Evolutionary conservation across 2,329 filamentous ascomycete species (phyloP), one percentile per base, ranked within the genome.

Genomic region (Aspergillus japonicus): DNA sequence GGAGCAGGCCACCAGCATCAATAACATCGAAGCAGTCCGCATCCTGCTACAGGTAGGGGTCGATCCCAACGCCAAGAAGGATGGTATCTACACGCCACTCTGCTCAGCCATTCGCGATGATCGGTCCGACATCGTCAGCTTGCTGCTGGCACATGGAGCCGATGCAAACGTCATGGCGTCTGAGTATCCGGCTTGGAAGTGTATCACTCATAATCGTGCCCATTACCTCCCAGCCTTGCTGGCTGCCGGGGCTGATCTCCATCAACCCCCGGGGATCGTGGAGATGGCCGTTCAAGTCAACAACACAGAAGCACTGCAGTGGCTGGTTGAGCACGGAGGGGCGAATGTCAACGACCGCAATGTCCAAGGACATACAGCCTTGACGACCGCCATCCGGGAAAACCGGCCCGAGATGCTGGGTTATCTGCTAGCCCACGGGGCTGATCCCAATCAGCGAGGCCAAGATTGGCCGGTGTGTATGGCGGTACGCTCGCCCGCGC

Each of bases 381-480:
- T 90, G 19, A 88, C 87, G 0, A 89, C 86, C 0, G 87, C 87
- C 3, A 89, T 89, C 60, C 80, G 81, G 5, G 84, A 87, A 56
- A 80, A 86, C 68, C 81, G 82, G 2, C 69, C 78, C 24, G 86
- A 88, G 5, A 78, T 88, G 65, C 81, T 89, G 23, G 84, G 88
- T 44, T 71, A 83, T 11, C 79, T 89, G 1, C 78, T 89, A 6
- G 71, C 77, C 3, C 80, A 83, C 29, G 86, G 86, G 11, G 87
- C 86, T 0, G 84, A 88, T 61, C 85, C 87, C 4, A 83, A 84
- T 57, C 75, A 88, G 19, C 81, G 87, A 14, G 87, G 87, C 35
- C 80, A 88, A 66, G 86, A 90, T 69, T 91, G 88, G 88, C 88
- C 88, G 0, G 80, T 90, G 11, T 87, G 83, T 71, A 87, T 90